Conservation (phyloP, 73 alveolate species). For the Paramecium caudatum region DNA sequence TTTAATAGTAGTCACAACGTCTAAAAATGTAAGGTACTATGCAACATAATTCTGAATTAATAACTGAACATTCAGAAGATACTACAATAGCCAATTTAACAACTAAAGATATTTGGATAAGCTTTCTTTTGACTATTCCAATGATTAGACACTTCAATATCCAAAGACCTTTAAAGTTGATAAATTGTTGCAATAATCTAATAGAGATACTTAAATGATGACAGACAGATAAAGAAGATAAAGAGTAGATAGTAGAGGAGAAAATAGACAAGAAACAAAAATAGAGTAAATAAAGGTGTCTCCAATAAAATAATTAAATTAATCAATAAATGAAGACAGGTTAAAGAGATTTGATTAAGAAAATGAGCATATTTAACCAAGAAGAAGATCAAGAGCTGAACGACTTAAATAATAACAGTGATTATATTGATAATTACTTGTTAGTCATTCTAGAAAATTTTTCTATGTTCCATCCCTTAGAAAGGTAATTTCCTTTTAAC, state of each 20-base stretch:
- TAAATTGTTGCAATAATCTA: background rate
- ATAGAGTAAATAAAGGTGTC: background rate
- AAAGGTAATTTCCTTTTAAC: no score
- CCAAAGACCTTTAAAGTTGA: slow-evolving; percentile 35
- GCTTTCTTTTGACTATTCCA: background rate
- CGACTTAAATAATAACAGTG: background rate
- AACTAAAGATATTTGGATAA: slow-evolving; percentile 48
- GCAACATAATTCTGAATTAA: background rate
- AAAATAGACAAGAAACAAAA: background rate
- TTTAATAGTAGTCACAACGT: slow-evolving; percentile 11
- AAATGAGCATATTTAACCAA: background rate
- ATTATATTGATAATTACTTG: background rate
- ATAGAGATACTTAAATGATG: background rate
- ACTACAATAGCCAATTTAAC: background rate
- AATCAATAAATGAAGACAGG: background rate
- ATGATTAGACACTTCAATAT: slow-evolving; percentile 22
- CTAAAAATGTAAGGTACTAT: slow-evolving; percentile 13
- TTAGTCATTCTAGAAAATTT: no score
- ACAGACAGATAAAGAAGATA: slow-evolving; percentile 24
- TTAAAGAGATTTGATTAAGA: slow-evolving; percentile 1
- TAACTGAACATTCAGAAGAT: slow-evolving; percentile 53
- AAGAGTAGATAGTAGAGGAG: background rate
- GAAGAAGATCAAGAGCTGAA: slow-evolving; percentile 25
- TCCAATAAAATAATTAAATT: background rate
- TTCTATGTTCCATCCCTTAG: no score